These are phyloP conservation scores for Cruciata laevipes DNA, from an alignment of 257 asterid genomes.

Conservation along the genomic window DNA sequence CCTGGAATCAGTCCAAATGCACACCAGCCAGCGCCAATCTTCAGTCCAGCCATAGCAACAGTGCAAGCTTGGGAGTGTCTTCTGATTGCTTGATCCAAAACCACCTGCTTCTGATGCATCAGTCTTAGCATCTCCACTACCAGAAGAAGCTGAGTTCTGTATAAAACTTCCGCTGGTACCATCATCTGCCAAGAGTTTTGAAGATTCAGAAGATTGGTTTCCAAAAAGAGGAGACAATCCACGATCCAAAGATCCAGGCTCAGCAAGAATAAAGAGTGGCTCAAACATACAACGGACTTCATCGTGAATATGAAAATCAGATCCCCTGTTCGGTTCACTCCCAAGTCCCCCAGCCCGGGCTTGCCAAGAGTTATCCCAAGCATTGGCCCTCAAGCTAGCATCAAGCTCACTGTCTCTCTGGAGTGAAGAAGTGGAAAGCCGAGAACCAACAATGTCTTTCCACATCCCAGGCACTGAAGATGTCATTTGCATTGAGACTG, in stretches of 20 bases:
- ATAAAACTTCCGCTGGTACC: constrained; percentile 62
- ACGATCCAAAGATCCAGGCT: constrained; percentile 90
- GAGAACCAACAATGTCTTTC: constrained; percentile 84
- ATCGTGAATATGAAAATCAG: constrained; percentile 57
- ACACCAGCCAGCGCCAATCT: constrained; percentile 99
- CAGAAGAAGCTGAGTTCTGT: constrained; percentile 65
- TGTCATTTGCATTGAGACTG: constrained; percentile 64
- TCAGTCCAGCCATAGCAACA: constrained; percentile 99
- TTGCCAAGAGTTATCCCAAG: constrained; percentile 98
- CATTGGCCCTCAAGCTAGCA: constrained; percentile 68
- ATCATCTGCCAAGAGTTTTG: constrained; percentile 66
- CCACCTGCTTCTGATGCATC: constrained; percentile 68
- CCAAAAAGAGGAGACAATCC: constrained; percentile 58
- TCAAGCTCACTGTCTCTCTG: constrained; percentile 91
- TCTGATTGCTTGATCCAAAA: constrained; percentile 60
- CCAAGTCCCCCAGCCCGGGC: constrained; percentile 72
- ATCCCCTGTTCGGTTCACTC: constrained; percentile 55
- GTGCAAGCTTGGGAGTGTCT: constrained; percentile 78
- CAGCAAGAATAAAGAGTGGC: constrained; percentile 90
- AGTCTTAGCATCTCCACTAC: constrained; percentile 59
- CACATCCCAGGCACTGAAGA: constrained; percentile 81
- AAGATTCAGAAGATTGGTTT: constrained; percentile 47
- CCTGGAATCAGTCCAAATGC: constrained; percentile 97
- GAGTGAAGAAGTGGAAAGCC: constrained; percentile 57
- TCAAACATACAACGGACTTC: constrained; percentile 83